Percentiles rank a stretch among this genome's conserved stretches.
Conservation (phyloP, 768 basidiomycete species). For the Lenzites betulinus region DNA sequence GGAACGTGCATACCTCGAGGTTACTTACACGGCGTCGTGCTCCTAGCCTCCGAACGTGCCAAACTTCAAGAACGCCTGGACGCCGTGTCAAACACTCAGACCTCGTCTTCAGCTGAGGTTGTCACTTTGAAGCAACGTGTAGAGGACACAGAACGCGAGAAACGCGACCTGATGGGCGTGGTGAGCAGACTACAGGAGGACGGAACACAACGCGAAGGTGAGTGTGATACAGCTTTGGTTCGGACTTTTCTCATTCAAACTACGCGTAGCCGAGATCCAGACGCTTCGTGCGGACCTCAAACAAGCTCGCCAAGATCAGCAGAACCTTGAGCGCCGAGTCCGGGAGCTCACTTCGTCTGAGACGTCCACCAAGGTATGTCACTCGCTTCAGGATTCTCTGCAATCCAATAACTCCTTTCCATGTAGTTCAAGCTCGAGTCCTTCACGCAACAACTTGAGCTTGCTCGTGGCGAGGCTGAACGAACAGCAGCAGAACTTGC, state of each 20-base stretch:
- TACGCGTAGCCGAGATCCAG: conserved; percentile 64
- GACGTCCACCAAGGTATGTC: conserved; percentile 69
- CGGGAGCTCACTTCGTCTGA: conserved; percentile 75
- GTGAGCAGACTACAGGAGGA: conserved; percentile 84
- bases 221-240: conserved; percentile 19
- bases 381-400: not conserved
- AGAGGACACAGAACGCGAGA: conserved; percentile 84
- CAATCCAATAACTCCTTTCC: not conserved
- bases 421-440: conserved; percentile 86
- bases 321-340: conserved; percentile 63
- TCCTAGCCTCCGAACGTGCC: conserved; percentile 46
- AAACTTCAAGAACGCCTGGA: conserved; percentile 58
- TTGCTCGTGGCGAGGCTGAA: conserved; percentile 75
- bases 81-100: conserved; percentile 56
- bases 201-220: conserved; percentile 72
- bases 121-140: conserved; percentile 59
- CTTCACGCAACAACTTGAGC: conserved; percentile 76
- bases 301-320: conserved; percentile 74
- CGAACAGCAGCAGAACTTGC: conserved; percentile 69
- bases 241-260: not conserved
- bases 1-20: not conserved
- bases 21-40: conserved; percentile 21
- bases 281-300: conserved; percentile 68
- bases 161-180: conserved; percentile 83
- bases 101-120: conserved; percentile 62